Conservation (phyloP, 805 yeast genomes). For the Yarrowia keelungensis region DNA sequence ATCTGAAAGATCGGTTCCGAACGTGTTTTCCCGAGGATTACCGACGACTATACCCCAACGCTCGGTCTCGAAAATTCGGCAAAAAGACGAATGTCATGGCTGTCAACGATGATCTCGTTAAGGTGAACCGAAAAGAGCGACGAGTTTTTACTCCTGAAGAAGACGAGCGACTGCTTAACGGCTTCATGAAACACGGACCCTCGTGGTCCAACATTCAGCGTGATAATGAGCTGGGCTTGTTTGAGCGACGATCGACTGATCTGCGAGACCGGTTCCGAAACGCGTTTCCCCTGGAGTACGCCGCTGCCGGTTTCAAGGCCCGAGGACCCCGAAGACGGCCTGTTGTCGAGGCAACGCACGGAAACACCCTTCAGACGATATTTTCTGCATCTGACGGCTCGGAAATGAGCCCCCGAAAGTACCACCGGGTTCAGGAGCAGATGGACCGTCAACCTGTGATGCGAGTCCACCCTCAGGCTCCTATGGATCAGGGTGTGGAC, state of each 20-base stretch:
- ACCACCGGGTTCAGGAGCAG: constrained; percentile 35
- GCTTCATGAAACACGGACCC: constrained; percentile 55
- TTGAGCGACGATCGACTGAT: constrained; percentile 54
- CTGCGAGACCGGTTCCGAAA: constrained; percentile 56
- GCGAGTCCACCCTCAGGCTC: constrained; percentile 37
- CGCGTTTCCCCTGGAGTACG: constrained; percentile 55
- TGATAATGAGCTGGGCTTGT: constrained; percentile 51
- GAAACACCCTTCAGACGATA: constrained; percentile 36
- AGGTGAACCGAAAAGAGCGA: constrained; percentile 55
- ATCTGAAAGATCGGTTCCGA: constrained; percentile 55
- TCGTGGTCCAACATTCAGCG: constrained; percentile 57
- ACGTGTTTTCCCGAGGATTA: constrained; percentile 57
- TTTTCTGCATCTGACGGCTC: constrained; percentile 29
- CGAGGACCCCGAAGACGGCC: constrained; percentile 42
- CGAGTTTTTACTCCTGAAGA: constrained; percentile 54
- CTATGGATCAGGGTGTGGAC: constrained; percentile 39
- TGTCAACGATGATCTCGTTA: constrained; percentile 49
- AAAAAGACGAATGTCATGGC: constrained; percentile 26
- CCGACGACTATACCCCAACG: constrained; percentile 55
- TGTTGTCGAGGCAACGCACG: constrained; percentile 33
- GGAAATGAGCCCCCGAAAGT: constrained; percentile 22
- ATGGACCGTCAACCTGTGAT: constrained; percentile 37
- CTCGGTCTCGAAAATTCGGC: constrained; percentile 52
- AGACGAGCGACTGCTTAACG: constrained; percentile 54
- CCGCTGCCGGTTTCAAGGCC: constrained; percentile 56